Percentiles rank a stretch among this genome's conserved stretches.
These are phyloP conservation scores for Colletotrichum destructivum DNA, from an alignment of 2,329 filamentous ascomycete genomes.

Conservation along the genomic window DNA sequence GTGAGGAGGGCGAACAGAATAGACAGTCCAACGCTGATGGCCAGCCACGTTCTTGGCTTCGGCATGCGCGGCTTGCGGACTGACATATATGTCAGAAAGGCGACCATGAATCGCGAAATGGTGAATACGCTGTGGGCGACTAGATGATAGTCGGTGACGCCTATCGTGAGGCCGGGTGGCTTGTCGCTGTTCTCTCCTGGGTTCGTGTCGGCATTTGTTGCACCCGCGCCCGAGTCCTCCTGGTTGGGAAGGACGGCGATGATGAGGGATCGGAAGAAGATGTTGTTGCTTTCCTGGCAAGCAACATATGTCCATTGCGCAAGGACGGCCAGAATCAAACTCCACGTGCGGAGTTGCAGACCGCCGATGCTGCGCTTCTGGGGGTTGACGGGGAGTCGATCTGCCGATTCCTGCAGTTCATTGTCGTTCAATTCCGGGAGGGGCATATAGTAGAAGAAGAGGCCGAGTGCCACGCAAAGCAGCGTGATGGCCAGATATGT, in stretches of 20 bases:
- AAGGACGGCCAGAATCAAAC: conserved; percentile 78
- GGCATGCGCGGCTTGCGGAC: conserved; percentile 66
- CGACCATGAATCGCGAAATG: conserved; percentile 79
- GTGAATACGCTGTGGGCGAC: conserved; percentile 82
- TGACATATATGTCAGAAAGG: conserved; percentile 73
- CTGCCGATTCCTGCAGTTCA: conserved; percentile 66
- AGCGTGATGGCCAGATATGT: conserved; percentile 86
- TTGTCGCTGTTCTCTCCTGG: conserved; percentile 58
- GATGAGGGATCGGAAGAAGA: conserved; percentile 71
- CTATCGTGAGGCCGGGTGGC: conserved; percentile 64
- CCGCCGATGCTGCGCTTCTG: conserved; percentile 63
- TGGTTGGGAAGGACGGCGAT: conserved; percentile 55
- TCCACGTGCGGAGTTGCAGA: conserved; percentile 68
- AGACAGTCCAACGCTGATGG: conserved; percentile 73
- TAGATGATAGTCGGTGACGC: conserved; percentile 77
- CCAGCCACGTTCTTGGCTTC: conserved; percentile 79
- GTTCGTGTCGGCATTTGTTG: conserved; percentile 55
- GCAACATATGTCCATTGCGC: conserved; percentile 87
- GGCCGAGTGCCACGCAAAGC: conserved; percentile 79
- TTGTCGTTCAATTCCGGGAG: conserved; percentile 72
- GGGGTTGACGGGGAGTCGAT: conserved; percentile 65
- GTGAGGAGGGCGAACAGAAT: conserved; percentile 69
- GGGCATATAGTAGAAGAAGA: conserved; percentile 79
- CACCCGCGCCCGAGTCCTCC: conserved; percentile 45
- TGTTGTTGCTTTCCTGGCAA: conserved; percentile 76